Conservation (phyloP, 2,329 filamentous ascomycete species). For the Fusarium luffae region DNA sequence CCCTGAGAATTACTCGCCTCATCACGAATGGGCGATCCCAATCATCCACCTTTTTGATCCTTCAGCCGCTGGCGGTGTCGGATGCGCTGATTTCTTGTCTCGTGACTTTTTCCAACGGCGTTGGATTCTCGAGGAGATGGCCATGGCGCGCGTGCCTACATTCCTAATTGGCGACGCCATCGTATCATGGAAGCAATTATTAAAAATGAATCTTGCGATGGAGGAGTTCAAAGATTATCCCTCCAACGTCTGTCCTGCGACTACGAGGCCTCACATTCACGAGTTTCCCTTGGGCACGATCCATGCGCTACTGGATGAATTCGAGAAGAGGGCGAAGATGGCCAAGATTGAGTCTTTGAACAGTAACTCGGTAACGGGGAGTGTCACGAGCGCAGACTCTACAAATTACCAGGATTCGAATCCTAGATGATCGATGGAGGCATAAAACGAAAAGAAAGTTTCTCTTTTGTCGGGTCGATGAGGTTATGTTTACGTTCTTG, state of each 20-base stretch:
- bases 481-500: neutral
- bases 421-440: neutral
- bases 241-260: constrained; percentile 46
- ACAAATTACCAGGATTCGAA: constrained; percentile 19
- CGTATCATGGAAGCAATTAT: constrained; percentile 51
- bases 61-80: constrained; percentile 39
- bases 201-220: constrained; percentile 50
- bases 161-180: constrained; percentile 51
- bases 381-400: constrained; percentile 22
- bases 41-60: constrained; percentile 43
- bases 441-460: neutral
- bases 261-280: constrained; percentile 7
- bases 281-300: constrained; percentile 35
- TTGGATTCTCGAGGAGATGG: constrained; percentile 53
- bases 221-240: constrained; percentile 51
- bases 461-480: neutral
- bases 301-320: constrained; percentile 34
- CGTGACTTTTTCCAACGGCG: constrained; percentile 51
- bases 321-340: constrained; percentile 32
- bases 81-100: constrained; percentile 45
- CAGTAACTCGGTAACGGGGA: constrained; percentile 16
- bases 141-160: constrained; percentile 48
- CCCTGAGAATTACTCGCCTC: constrained; percentile 51
- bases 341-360: constrained; percentile 33
- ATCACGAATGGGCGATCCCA: constrained; percentile 46